Percentiles rank a stretch among this genome's conserved stretches.
Evolutionary conservation across 345 rosid genomes (phyloP).

Genomic region (Lepidium aucheri): DNA sequence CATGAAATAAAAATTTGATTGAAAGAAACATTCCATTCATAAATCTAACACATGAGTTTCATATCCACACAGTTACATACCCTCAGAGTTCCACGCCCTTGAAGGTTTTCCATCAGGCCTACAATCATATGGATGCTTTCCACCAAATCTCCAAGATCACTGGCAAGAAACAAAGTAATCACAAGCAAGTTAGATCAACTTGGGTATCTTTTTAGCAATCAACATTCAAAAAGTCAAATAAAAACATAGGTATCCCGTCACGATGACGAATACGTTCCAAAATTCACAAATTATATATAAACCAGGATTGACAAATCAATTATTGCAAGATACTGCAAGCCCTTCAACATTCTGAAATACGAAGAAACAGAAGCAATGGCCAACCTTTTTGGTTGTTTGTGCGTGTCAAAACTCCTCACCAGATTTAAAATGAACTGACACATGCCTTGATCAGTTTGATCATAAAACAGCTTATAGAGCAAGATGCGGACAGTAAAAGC

Average conservation of each 20-base stretch:
- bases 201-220: background rate
- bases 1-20: constrained; percentile 16
- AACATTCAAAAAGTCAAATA: constrained; percentile 1
- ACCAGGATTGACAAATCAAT: background rate
- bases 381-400: constrained; percentile 85
- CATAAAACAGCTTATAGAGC: constrained; percentile 92
- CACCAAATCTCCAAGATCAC: constrained; percentile 94
- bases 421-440: constrained; percentile 78
- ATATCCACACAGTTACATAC: constrained; percentile 38
- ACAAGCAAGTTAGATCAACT: background rate
- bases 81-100: constrained; percentile 84
- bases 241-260: background rate
- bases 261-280: background rate
- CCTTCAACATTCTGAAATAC: constrained; percentile 2
- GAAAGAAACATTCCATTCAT: background rate
- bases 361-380: constrained; percentile 1
- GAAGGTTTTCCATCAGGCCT: constrained; percentile 84
- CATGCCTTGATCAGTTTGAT: constrained; percentile 93
- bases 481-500: constrained; percentile 83
- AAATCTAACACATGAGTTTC: background rate
- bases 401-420: constrained; percentile 66
- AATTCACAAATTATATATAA: background rate
- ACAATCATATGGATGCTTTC: constrained; percentile 59
- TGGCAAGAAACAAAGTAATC: constrained; percentile 28
- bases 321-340: background rate